A percentile compares a stretch with the other conserved stretches of the same genome.
These are phyloP conservation scores for Talaromyces proteolyticus DNA, from an alignment of 495 filamentous ascomycete species.

Conservation along the genomic window DNA sequence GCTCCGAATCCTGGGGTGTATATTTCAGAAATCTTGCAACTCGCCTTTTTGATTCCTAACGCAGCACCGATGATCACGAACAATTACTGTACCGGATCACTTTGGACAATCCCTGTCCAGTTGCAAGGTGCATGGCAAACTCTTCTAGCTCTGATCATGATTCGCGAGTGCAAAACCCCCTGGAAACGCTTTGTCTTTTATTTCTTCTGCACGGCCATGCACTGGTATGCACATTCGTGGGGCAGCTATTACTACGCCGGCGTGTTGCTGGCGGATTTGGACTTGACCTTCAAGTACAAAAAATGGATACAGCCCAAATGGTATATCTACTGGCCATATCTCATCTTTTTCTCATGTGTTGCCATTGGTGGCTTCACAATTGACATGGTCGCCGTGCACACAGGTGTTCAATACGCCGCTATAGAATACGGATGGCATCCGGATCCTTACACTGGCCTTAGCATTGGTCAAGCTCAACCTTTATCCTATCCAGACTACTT, in stretches of 20 bases:
- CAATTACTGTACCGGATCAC: slow-evolving; percentile 37
- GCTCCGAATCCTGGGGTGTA: slow-evolving; percentile 24
- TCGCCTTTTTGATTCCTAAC: slow-evolving; percentile 36
- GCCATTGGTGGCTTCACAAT: slow-evolving; percentile 19
- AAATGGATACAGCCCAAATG: slow-evolving; percentile 19
- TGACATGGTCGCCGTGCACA: slow-evolving; percentile 20
- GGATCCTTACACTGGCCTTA: slow-evolving; percentile 19
- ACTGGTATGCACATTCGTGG: slow-evolving; percentile 36
- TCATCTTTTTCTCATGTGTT: slow-evolving; percentile 13
- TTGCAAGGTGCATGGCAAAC: slow-evolving; percentile 32
- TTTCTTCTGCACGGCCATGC: slow-evolving; percentile 24
- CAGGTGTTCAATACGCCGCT: slow-evolving; percentile 17
- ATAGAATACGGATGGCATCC: slow-evolving; percentile 32
- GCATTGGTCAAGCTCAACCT: slow-evolving; percentile 15
- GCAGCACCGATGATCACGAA: slow-evolving; percentile 33
- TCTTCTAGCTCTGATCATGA: slow-evolving; percentile 26
- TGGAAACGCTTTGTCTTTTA: slow-evolving; percentile 39
- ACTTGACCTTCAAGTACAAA: slow-evolving; percentile 33
- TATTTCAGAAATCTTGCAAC: slow-evolving; percentile 27
- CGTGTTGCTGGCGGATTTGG: slow-evolving; percentile 31
- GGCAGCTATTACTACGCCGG: slow-evolving; percentile 33
- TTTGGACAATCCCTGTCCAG: slow-evolving; percentile 39
- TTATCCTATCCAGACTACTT: slow-evolving; percentile 28
- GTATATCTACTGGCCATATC: slow-evolving; percentile 19
- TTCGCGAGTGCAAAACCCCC: slow-evolving; percentile 33